Conservation (phyloP, 1,284 basidiomycete genomes). For the Cutaneotrichosporon sp. region DNA sequence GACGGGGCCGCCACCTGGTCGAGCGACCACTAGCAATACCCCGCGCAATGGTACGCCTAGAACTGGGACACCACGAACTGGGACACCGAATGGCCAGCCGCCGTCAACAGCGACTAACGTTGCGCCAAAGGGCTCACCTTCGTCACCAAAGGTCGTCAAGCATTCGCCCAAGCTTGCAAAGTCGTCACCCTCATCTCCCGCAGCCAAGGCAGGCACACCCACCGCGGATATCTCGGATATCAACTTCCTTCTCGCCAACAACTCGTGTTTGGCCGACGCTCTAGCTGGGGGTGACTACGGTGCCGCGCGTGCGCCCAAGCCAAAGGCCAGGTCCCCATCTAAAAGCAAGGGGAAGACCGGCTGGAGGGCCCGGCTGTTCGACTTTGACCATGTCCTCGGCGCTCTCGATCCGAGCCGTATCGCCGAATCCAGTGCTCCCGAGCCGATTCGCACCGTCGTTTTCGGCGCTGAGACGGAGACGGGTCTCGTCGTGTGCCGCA, state of each 20-base stretch:
- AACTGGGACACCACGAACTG: neutral
- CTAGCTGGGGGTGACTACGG: neutral
- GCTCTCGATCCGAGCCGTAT: constrained; percentile 21
- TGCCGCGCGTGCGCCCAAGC: neutral
- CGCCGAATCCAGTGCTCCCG: constrained; percentile 13
- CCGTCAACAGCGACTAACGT: neutral
- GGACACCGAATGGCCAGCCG: neutral
- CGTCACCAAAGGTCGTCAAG: neutral
- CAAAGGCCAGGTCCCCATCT: neutral
- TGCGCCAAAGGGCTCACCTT: neutral
- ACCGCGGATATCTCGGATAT: neutral
- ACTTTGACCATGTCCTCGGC: constrained; percentile 24
- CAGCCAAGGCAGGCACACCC: no score
- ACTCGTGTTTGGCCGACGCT: constrained; percentile 1
- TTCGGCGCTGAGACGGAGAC: constrained; percentile 29
- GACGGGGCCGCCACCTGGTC: no score
- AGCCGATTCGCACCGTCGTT: constrained; percentile 20
- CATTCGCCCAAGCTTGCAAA: neutral
- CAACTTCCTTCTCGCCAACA: constrained; percentile 2
- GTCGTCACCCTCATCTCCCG: no score
- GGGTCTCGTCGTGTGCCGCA: constrained; percentile 14
- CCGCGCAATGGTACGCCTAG: no score
- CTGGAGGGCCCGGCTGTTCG: constrained; percentile 2
- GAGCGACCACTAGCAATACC: no score
- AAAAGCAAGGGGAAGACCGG: constrained; percentile 1